Conservation (phyloP, 768 basidiomycete genomes). For the Lentinula raphanica region DNA sequence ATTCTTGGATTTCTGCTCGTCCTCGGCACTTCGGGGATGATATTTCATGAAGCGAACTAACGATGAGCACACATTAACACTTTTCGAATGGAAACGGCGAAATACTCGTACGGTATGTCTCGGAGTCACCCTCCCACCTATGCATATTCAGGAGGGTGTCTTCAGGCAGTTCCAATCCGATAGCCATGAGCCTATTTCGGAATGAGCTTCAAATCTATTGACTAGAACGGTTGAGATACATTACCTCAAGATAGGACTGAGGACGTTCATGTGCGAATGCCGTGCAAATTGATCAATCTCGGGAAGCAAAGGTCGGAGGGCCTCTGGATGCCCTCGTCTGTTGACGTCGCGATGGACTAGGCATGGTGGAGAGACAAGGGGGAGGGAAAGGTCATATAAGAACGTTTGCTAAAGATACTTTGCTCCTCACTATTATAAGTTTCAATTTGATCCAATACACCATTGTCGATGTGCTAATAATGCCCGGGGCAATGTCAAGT, state of each 20-base stretch:
- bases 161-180: slow-evolving; percentile 36
- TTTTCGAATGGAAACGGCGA: not conserved
- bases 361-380: not conserved
- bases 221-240: not conserved
- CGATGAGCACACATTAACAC: not conserved
- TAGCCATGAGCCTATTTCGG: slow-evolving; percentile 28
- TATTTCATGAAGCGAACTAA: slow-evolving; percentile 47
- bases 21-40: slow-evolving; percentile 36
- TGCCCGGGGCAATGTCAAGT: not conserved
- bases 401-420: too few species aligned
- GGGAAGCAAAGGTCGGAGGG: slow-evolving; percentile 25
- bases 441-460: slow-evolving; percentile 38
- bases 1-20: slow-evolving; percentile 36
- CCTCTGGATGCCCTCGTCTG: slow-evolving; percentile 28
- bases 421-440: slow-evolving; percentile 38
- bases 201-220: not conserved
- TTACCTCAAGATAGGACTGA: slow-evolving; percentile 26
- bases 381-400: too few species aligned
- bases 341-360: slow-evolving; percentile 30
- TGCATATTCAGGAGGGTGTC: slow-evolving; percentile 30
- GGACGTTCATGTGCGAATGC: slow-evolving; percentile 22
- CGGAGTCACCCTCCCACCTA: slow-evolving; percentile 22
- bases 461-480: slow-evolving; percentile 33
- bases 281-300: slow-evolving; percentile 21
- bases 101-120: slow-evolving; percentile 26